Evolutionary conservation across 305 asterid genomes (phyloP), one percentile per base, ranked within the genome.

Genomic region (Fraxinus velutina): DNA sequence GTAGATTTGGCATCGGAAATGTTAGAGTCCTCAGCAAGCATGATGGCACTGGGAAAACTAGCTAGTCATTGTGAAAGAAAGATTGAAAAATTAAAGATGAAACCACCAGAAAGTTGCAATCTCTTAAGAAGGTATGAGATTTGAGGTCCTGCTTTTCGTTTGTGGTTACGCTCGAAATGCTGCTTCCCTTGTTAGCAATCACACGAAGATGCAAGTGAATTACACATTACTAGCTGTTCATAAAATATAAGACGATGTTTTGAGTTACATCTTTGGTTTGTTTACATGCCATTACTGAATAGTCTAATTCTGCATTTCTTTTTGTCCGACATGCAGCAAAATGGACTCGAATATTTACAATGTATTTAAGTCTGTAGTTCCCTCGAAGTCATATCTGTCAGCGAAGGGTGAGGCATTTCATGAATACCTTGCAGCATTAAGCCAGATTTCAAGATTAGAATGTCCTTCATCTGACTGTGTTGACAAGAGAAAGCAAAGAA

Each of bases 381-480:
- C 98, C 64, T 24, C 90, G 76, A 88, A 83, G 83, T 89, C 95
- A 64, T 84, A 88, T 84, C 82, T 93, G 30, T 82, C 92, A 27
- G 86, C 89, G 79, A 91, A 71, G 85, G 97, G 97, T 47, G 76
- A 83, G 78, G 90, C 95, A 81, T 89, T 88, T 84, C 94, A 92
- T 75, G 99, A 96, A 86, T 96, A 94, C 85, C 81, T 91, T 72
- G 90, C 97, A 36, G 85, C 97, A 33, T 86, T 96, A 91, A 88
- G 94, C 92, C 97, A 84, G 85, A 92, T 96, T 55, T 94, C 99
- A 79, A 91, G 93, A 91, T 88, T 78, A 73, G 97, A 91, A 81
- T 84, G 86, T 36, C 91, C 86, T 70, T 70, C 90, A 84, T 87
- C 96, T 5, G 92, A 87, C 34, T 44, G 79, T 84, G 19, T 76